Base-by-base conservation (phyloP, 495 filamentous ascomycete genomes). In the Aspergillus coremiiformis region DNA sequence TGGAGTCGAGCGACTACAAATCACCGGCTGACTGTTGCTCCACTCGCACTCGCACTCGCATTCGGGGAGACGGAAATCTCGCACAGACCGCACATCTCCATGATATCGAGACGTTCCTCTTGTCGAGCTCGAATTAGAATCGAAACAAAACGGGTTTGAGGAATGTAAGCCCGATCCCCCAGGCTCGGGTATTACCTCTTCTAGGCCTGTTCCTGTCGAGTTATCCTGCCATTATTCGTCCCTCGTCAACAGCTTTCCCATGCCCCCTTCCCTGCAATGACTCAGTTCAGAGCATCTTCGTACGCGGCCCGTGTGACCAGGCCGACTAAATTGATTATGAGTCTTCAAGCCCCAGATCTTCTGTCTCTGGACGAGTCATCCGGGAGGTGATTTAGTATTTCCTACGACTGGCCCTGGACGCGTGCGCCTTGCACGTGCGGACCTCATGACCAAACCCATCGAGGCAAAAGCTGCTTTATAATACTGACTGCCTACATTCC, bases 351-450 rank as follows among this genome's bases (percentile, higher is more conserved):
- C 32, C 22, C 20, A 4, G 30, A 23, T 22, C 14, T 48, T 17
- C 14, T 17, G 27, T n/a, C 47, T n/a, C n/a, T 19, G 24, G 15
- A 51, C 48, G 24, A 41, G 47, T 49, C 44, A 47, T 35, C 29
- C 44, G 44, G 29, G 26, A 27, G 44, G 35, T 47, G n/a, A n/a
- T n/a, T n/a, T n/a, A n/a, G n/a, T n/a, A n/a, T n/a, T n/a, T n/a
- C n/a, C n/a, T n/a, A n/a, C n/a, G n/a, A n/a, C n/a, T n/a, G n/a
- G n/a, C n/a, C n/a, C n/a, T n/a, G n/a, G n/a, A 47, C 57, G 57
- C 57, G 60, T 60, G 60, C 54, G 30, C 54, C 57, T 41, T 48
- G 58, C 61, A 58, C 57, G 57, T 63, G 55, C 43, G 1, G 47
- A 9, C 37, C 51, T 37, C 33, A 52, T 55, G 52, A 57, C 49